These are phyloP conservation scores for Cocos nucifera DNA, from an alignment of 176 grass and related monocot genomes.

Conservation along the genomic window DNA sequence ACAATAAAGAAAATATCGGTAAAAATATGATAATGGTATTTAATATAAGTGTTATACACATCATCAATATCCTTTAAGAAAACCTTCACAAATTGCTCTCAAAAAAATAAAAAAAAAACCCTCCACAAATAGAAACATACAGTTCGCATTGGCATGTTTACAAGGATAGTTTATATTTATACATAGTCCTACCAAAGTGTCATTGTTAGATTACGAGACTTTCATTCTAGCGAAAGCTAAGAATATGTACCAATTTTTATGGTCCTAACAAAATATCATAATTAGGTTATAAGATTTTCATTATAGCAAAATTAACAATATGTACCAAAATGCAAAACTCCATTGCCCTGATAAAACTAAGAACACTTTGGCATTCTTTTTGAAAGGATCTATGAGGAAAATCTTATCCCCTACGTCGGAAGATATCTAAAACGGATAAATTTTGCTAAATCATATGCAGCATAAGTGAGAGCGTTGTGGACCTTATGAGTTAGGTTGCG, in stretches of 20 bases:
- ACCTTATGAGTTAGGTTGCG: slow-evolving; percentile 95
- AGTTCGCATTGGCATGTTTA: slow-evolving; percentile 88
- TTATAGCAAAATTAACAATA: slow-evolving; percentile 3
- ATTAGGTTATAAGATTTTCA: slow-evolving; percentile 7
- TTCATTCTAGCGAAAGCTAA: slow-evolving; percentile 5
- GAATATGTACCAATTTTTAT: not conserved
- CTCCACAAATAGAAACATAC: slow-evolving; percentile 67
- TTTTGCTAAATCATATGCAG: not conserved
- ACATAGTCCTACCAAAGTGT: slow-evolving; percentile 60
- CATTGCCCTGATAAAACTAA: slow-evolving; percentile 71
- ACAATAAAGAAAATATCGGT: no score
- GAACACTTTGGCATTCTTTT: slow-evolving; percentile 96
- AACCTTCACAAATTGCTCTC: slow-evolving; percentile 40
- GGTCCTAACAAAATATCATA: slow-evolving; percentile 17
- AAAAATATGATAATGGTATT: no score
- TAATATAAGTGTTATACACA: slow-evolving; percentile 35
- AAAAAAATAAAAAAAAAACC: slow-evolving; percentile 38
- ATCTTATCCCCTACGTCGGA: not conserved
- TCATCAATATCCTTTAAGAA: slow-evolving; percentile 82
- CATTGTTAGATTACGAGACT: slow-evolving; percentile 3
- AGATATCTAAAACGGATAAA: not conserved
- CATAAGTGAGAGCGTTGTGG: slow-evolving; percentile 21
- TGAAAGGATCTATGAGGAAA: slow-evolving; percentile 47
- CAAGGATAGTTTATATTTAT: slow-evolving; percentile 74
- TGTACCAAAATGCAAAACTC: slow-evolving; percentile 14